Evolutionary conservation across 1,139 yeast species (phyloP), one percentile per base, ranked within the genome.

Genomic region (Pneumocystis canis): DNA sequence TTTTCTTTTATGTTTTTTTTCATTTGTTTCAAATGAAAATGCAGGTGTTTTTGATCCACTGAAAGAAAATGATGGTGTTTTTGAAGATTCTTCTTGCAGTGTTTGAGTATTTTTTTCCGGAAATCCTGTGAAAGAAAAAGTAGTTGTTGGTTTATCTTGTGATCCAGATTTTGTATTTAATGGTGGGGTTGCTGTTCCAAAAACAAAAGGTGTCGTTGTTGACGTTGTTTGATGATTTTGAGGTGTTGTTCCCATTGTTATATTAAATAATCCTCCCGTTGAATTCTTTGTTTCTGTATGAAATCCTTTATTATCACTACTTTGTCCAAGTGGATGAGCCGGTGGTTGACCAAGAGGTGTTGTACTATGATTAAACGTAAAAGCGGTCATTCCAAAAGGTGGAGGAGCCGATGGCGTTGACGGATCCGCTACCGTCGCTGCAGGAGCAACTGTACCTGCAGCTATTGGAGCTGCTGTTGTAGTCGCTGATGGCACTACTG

Each of bases 1-100:
- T 68, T 68, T 39, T 62, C 62, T 14, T 60, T 63, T 11, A 62
- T 63, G 11, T 66, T 63, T 37, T 25, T 60, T 60, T 39, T 31
- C 16, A 18, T n/a, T 54, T 20, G 25, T 18, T 16, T 28, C 63
- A 40, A 20, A 59, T n/a, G 5, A 6, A 14, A 16, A 53, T 30
- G 60, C 60, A 5, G 64, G 59, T n/a, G n/a, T n/a, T 14, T 47
- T 61, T 14, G 62, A 59, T n/a, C 53, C 63, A 31, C 54, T 31
- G 25, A 47, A 47, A 25, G 54, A 47, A 11, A 47, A 47, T 2
- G 54, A 9, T 11, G 5, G 30, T 14, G 54, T 47, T 25, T 9
- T 30, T 20, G 16, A 3, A 14, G 31, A 11, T 14, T 47, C 25
- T 47, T 47, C 54, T 47, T 47, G 54, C 2, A 14, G 16, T 11